These are phyloP conservation scores for Podospora bellae-mahoneyi DNA, from an alignment of 495 filamentous ascomycete genomes.

Conservation along the genomic window DNA sequence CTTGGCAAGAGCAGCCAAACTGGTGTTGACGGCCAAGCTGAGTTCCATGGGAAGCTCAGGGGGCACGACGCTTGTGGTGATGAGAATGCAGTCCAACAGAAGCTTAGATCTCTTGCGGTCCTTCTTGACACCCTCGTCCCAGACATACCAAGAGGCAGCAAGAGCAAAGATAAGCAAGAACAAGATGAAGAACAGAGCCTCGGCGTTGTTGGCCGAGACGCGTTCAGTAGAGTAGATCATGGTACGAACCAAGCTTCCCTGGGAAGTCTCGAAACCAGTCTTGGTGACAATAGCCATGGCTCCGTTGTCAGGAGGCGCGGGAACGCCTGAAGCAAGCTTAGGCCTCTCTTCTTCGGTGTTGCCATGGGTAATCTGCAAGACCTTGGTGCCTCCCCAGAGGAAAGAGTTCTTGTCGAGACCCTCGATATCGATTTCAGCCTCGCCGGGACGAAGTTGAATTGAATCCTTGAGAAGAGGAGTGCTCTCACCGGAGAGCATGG, in stretches of 20 bases:
- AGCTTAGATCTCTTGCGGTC: conserved; percentile 97
- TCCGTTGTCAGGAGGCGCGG: conserved; percentile 77
- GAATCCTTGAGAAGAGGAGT: conserved; percentile 97
- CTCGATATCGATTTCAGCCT: conserved; percentile 83
- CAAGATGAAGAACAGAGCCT: conserved; percentile 92
- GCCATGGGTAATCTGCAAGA: conserved; percentile 87
- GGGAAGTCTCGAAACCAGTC: conserved; percentile 98
- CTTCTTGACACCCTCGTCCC: conserved; percentile 88
- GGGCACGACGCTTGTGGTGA: conserved; percentile 94
- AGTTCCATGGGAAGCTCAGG: conserved; percentile 98
- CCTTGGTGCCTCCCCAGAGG: conserved; percentile 95
- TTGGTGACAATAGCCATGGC: conserved; percentile 92
- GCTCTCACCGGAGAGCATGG: conserved; percentile 97
- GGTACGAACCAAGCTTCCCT: conserved; percentile 93
- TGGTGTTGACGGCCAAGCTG: conserved; percentile 96
- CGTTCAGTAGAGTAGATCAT: conserved; percentile 99
- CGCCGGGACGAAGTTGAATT: conserved; percentile 80
- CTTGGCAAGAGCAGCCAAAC: conserved; percentile 87
- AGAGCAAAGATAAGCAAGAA: conserved; percentile 95
- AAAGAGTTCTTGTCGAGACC: conserved; percentile 95
- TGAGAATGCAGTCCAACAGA: conserved; percentile 93
- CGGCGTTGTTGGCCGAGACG: conserved; percentile 93
- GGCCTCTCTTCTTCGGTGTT: conserved; percentile 68
- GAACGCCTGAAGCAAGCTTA: conserved; percentile 67
- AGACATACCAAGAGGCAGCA: conserved; percentile 99